These are phyloP conservation scores for Bromus sterilis DNA, from an alignment of 176 grass and related monocot species.

Conservation along the genomic window DNA sequence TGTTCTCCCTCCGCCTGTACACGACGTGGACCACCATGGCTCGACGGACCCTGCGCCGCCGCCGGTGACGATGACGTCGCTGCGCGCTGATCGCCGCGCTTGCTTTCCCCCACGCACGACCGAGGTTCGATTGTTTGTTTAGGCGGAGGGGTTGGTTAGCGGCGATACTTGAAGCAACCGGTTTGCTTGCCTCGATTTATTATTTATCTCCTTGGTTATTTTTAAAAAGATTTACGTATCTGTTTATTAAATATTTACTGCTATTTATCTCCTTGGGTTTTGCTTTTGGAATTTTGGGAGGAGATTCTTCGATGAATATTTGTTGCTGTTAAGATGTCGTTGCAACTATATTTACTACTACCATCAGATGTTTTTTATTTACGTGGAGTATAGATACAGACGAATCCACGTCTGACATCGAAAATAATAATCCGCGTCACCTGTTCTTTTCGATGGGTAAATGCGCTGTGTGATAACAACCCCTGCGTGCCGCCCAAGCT, in stretches of 20 bases:
- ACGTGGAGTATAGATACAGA: not conserved
- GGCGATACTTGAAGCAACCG: not conserved
- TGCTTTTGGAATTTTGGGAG: not conserved
- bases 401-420: not conserved
- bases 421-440: too few relatives aligned
- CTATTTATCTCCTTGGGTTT: not conserved
- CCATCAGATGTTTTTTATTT: not conserved
- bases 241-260: too few relatives aligned
- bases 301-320: not conserved
- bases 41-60: not conserved
- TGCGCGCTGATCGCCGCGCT: not conserved
- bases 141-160: not conserved
- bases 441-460: not conserved
- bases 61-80: not conserved
- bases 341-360: not conserved
- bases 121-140: not conserved
- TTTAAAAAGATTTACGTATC: too few relatives aligned
- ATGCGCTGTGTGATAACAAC: not conserved
- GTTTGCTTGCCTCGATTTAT: not conserved
- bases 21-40: constrained; percentile 32
- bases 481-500: constrained; percentile 15
- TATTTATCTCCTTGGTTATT: not conserved
- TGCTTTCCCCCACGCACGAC: not conserved
- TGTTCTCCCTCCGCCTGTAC: not conserved
- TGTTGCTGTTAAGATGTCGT: not conserved